Evolutionary conservation across 139 green algal genomes (phyloP).

Genomic region (Gonium pectorale): DNA sequence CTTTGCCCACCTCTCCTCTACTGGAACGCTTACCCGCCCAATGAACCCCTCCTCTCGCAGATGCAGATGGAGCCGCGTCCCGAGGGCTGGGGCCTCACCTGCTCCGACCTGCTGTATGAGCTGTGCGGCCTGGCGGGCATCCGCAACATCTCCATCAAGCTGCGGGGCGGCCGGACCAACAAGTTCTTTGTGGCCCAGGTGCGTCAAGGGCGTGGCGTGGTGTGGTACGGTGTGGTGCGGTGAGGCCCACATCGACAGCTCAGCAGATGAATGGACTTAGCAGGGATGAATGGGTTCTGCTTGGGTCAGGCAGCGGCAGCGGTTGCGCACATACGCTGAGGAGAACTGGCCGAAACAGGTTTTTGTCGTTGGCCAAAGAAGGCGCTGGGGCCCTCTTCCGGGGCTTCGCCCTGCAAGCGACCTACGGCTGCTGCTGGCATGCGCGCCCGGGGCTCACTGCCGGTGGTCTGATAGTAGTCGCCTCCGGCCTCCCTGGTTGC

Average conservation of each 20-base stretch:
- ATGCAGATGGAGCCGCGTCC: slow-evolving; percentile 58
- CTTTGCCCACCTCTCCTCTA: not conserved
- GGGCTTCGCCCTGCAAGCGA: no score
- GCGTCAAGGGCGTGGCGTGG: not conserved
- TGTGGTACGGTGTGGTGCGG: not conserved
- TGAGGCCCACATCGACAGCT: not conserved
- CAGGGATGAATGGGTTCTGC: no score
- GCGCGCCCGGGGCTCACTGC: no score
- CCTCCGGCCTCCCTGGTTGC: no score
- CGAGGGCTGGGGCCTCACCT: slow-evolving; percentile 57
- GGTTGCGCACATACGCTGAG: no score
- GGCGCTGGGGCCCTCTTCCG: no score
- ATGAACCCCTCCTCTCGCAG: not conserved
- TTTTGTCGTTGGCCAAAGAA: no score
- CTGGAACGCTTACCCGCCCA: not conserved
- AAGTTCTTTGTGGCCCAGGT: slow-evolving; percentile 52
- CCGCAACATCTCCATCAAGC: slow-evolving; percentile 60
- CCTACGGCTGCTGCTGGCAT: no score
- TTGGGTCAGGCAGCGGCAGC: no score
- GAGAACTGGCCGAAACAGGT: not conserved
- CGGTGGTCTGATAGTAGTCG: no score
- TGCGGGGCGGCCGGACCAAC: slow-evolving; percentile 31
- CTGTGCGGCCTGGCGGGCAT: slow-evolving; percentile 66
- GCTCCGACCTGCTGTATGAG: slow-evolving; percentile 54
- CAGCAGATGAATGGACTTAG: no score